Evolutionary conservation across 345 rosid species (phyloP).

Genomic region (Eucalyptus regnans): DNA sequence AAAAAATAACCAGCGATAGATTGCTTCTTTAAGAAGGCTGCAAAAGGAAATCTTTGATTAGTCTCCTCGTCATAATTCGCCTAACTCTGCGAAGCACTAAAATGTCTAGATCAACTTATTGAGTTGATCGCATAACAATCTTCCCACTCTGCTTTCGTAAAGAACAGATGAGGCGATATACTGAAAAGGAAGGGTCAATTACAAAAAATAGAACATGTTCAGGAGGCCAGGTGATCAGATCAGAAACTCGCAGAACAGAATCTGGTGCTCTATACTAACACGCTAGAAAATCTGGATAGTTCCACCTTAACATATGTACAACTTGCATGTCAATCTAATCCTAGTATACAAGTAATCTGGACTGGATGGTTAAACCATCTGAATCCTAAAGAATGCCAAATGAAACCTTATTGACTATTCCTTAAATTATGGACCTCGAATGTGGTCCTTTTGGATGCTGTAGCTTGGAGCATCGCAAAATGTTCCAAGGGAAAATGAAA

Average conservation of each 20-base stretch:
- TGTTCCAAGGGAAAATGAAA: not conserved
- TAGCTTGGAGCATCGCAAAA: not conserved
- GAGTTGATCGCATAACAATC: not conserved
- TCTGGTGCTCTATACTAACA: not conserved
- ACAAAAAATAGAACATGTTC: not conserved
- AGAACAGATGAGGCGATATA: not conserved
- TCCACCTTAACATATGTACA: not conserved
- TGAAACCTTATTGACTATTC: not conserved
- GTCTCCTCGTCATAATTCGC: not conserved
- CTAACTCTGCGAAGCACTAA: not conserved
- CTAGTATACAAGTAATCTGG: not conserved
- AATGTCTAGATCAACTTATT: not conserved
- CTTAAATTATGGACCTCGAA: not conserved
- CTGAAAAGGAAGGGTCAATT: not conserved
- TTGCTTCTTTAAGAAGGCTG: not conserved
- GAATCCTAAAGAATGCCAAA: not conserved
- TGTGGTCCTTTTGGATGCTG: not conserved
- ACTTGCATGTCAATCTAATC: not conserved
- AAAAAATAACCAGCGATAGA: not conserved
- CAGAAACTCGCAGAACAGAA: not conserved
- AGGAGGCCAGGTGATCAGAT: not conserved
- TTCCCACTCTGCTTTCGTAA: not conserved
- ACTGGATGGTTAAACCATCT: not conserved
- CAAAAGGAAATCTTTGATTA: not conserved
- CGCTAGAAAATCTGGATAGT: not conserved